Evolutionary conservation across 768 basidiomycete species (phyloP).

Genomic region (Boletus sensibilis): DNA sequence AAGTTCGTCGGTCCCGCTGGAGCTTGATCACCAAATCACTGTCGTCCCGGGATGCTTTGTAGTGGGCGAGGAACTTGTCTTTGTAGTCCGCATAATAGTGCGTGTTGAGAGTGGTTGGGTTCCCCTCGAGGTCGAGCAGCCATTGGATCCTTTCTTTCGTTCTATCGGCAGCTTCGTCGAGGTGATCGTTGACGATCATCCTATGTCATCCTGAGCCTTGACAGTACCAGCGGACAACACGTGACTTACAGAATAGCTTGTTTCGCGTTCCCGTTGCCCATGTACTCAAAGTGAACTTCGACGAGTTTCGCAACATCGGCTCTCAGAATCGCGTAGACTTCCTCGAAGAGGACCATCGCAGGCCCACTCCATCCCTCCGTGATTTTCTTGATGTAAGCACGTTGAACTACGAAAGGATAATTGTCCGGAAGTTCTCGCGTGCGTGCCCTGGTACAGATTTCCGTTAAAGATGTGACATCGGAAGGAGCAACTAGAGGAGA

Average conservation of each 20-base stretch:
- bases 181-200: slow-evolving; percentile 49
- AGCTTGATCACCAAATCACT: slow-evolving; percentile 10
- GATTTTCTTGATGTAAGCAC: slow-evolving; percentile 45
- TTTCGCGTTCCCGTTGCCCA: slow-evolving; percentile 52
- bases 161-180: slow-evolving; percentile 41
- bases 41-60: slow-evolving; percentile 35
- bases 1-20: not conserved
- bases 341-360: slow-evolving; percentile 43
- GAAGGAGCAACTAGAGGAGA: not conserved
- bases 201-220: slow-evolving; percentile 28
- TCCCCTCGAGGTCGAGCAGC: slow-evolving; percentile 49
- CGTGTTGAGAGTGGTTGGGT: slow-evolving; percentile 51
- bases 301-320: slow-evolving; percentile 45
- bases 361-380: slow-evolving; percentile 51
- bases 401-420: slow-evolving; percentile 62
- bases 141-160: slow-evolving; percentile 45
- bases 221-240: rapidly evolving
- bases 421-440: slow-evolving; percentile 69
- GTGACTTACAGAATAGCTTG: slow-evolving; percentile 45
- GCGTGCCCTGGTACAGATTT: slow-evolving; percentile 46
- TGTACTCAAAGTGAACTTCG: slow-evolving; percentile 46
- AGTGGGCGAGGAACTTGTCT: slow-evolving; percentile 49
- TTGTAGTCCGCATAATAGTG: slow-evolving; percentile 51
- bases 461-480: not conserved
- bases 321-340: slow-evolving; percentile 37